A percentile compares a stretch with the other conserved stretches of the same genome.
phyloP scores from a whole-genome alignment of 352 stramenopile species.

The Phytophthora idaei region DNA sequence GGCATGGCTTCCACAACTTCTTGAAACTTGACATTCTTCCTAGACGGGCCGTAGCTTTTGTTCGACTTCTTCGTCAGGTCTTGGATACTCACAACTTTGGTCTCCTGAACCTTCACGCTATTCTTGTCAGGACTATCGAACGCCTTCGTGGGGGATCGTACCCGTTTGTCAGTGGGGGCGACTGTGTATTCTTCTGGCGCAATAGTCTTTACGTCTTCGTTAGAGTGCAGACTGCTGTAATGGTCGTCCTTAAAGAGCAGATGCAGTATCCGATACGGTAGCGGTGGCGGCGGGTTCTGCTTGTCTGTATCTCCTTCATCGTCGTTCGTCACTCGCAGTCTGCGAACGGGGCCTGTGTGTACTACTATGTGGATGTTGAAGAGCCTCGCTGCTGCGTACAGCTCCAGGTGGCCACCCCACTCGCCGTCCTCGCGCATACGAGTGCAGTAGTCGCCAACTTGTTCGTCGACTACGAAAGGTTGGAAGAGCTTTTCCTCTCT shows the following conservation, averaged over 20 bases:
- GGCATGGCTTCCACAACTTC: conserved; percentile 20
- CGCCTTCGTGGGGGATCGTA: conserved; percentile 16
- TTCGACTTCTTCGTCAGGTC: conserved; percentile 2
- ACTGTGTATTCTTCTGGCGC: conserved; percentile 7
- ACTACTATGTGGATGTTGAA: conserved; percentile 71
- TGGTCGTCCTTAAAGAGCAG: conserved; percentile 57
- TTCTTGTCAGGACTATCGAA: conserved; percentile 22
- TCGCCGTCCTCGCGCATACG: conserved; percentile 56
- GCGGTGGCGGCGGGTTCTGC: conserved; percentile 9
- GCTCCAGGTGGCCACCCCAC: conserved; percentile 67
- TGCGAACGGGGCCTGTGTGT: conserved; percentile 52
- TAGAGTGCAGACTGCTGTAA: conserved; percentile 56
- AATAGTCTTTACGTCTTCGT: conserved; percentile 18
- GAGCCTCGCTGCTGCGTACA: conserved; percentile 59
- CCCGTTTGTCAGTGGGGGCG: conserved; percentile 19
- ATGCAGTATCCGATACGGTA: conserved; percentile 46
- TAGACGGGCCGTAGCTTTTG: conserved; percentile 12
- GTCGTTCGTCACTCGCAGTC: conserved; percentile 51
- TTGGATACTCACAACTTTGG: conserved; percentile 18
- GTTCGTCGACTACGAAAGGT: conserved; percentile 46
- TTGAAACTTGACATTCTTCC: conserved; percentile 23
- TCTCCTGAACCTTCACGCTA: conserved; percentile 7
- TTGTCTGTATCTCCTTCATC: conserved; percentile 13
- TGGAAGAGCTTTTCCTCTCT: conserved; percentile 43
- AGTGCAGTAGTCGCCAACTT: conserved; percentile 43